phyloP scores from a whole-genome alignment of 495 filamentous ascomycete genomes.

The Neurospora sp. region DNA sequence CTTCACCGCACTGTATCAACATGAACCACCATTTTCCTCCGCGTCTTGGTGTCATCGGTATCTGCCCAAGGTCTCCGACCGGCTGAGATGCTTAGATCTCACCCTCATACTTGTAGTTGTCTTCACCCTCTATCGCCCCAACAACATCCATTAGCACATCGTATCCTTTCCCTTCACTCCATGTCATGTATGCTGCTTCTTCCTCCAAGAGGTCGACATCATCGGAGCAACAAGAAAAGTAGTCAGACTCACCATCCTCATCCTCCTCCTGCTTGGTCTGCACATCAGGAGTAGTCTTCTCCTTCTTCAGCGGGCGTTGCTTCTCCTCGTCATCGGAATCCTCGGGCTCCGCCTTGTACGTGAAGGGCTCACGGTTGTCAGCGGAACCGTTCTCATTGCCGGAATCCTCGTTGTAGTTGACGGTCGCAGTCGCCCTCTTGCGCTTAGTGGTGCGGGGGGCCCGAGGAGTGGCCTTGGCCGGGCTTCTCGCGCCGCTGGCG shows the following conservation, averaged over 20 bases:
- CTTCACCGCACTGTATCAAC: neutral
- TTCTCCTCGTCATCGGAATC: neutral
- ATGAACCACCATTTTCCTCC: neutral
- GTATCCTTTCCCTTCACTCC: neutral
- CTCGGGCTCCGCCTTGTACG: neutral
- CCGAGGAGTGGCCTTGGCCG: neutral
- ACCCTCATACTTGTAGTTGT: neutral
- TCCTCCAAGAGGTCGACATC: neutral
- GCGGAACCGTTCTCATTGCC: neutral
- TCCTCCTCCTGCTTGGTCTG: neutral
- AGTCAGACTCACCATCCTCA: slow-evolving; percentile 10
- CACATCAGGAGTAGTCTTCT: neutral
- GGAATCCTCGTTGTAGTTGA: neutral
- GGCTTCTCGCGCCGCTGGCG: neutral
- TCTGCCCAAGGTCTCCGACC: neutral
- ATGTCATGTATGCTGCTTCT: too few relatives aligned
- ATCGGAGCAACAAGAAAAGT: neutral
- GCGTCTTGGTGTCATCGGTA: neutral
- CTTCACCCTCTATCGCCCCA: neutral
- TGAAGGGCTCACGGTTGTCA: neutral
- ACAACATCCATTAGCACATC: neutral
- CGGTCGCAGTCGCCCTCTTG: neutral
- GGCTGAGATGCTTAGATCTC: neutral
- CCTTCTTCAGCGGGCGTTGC: neutral
- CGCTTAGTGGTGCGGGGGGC: neutral